phyloP scores from a whole-genome alignment of 2,329 filamentous ascomycete species.

The Neopestalotiopsis clavispora region DNA sequence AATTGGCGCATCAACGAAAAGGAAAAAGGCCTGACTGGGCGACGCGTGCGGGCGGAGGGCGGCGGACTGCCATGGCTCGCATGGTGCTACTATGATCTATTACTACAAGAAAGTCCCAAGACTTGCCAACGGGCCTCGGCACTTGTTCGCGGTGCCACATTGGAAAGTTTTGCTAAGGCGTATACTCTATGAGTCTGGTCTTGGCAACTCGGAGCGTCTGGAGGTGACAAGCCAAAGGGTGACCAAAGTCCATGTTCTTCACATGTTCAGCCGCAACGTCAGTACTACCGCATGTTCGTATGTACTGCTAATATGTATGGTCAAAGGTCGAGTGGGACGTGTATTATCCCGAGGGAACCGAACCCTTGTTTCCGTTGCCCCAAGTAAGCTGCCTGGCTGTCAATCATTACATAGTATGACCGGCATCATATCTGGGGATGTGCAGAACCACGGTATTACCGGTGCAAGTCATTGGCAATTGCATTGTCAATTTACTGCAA shows the following conservation, averaged over 20 bases:
- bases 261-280: background rate
- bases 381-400: background rate
- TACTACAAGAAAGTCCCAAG: background rate
- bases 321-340: background rate
- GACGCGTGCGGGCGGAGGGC: background rate
- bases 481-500: slow-evolving; percentile 5
- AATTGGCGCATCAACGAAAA: background rate
- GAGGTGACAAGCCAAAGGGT: background rate
- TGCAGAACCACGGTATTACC: background rate
- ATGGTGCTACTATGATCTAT: background rate
- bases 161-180: background rate
- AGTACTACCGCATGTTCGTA: background rate
- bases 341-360: background rate
- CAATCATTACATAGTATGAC: background rate
- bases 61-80: background rate
- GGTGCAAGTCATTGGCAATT: background rate
- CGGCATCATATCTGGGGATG: background rate
- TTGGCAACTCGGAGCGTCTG: background rate
- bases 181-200: background rate
- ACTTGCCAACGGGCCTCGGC: background rate
- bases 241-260: background rate
- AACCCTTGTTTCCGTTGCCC: background rate
- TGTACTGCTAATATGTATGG: too few relatives aligned
- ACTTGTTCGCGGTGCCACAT: background rate
- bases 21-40: background rate